These are phyloP conservation scores for Isatis tinctoria DNA, from an alignment of 345 rosid species.

Conservation along the genomic window DNA sequence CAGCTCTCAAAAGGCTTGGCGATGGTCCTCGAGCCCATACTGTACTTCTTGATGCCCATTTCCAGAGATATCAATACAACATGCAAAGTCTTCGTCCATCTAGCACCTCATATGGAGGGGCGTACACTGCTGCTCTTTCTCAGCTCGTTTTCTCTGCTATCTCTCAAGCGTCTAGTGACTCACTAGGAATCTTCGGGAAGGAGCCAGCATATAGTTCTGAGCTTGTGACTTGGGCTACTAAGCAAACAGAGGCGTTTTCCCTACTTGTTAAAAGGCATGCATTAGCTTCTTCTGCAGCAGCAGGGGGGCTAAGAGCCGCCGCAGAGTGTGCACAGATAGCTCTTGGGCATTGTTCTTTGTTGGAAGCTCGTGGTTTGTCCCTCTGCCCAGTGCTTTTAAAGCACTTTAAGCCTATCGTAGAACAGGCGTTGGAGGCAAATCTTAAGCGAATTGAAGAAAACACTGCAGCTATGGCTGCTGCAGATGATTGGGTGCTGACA, in stretches of 20 bases:
- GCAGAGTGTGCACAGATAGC: slow-evolving; percentile 99
- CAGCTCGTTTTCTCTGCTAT: slow-evolving; percentile 97
- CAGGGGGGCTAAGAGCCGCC: slow-evolving; percentile 98
- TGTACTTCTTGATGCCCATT: slow-evolving; percentile 88
- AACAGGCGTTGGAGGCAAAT: slow-evolving; percentile 94
- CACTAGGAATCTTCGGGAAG: slow-evolving; percentile 72
- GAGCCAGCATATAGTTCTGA: slow-evolving; percentile 92
- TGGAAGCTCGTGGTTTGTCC: slow-evolving; percentile 93
- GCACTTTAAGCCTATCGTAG: slow-evolving; percentile 93
- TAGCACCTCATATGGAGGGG: slow-evolving; percentile 96
- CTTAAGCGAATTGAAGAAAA: slow-evolving; percentile 96
- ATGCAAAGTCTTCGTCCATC: slow-evolving; percentile 98
- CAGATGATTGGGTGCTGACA: slow-evolving; percentile 96
- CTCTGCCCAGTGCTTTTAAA: slow-evolving; percentile 86
- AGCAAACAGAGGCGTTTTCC: slow-evolving; percentile 88
- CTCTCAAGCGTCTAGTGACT: slow-evolving; percentile 93
- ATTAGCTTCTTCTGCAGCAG: slow-evolving; percentile 96
- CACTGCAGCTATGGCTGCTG: slow-evolving; percentile 98
- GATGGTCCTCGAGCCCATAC: slow-evolving; percentile 97
- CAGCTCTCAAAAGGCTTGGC: slow-evolving; percentile 94
- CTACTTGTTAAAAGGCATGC: slow-evolving; percentile 96
- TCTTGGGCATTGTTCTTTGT: slow-evolving; percentile 94
- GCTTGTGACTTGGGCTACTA: slow-evolving; percentile 98
- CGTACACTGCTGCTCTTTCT: slow-evolving; percentile 97
- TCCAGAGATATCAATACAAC: slow-evolving; percentile 76